A percentile compares a stretch with the other conserved stretches of the same genome.
Evolutionary conservation across 768 basidiomycete species (phyloP).

Genomic region (Psilocybe subaeruginosa): DNA sequence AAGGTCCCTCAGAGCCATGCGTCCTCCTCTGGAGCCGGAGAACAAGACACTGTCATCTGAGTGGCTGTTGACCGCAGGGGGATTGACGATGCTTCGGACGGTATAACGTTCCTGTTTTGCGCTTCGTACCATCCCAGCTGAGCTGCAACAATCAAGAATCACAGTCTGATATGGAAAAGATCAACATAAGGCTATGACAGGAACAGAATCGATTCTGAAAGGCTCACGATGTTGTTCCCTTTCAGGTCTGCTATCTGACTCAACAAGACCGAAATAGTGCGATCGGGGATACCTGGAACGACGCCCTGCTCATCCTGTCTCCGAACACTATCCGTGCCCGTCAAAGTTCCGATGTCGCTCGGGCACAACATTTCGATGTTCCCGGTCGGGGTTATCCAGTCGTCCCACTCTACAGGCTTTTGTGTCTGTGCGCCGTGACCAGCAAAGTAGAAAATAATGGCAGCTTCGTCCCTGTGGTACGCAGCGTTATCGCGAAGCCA

Average conservation of each 20-base stretch:
- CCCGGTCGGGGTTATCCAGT: slow-evolving; percentile 27
- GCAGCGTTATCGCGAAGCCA: slow-evolving; percentile 24
- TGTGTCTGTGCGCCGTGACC: slow-evolving; percentile 41
- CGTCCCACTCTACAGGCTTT: slow-evolving; percentile 32
- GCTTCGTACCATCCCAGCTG: slow-evolving; percentile 37
- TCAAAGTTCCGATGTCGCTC: slow-evolving; percentile 27
- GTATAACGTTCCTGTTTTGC: slow-evolving; percentile 12
- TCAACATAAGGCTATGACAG: neutral
- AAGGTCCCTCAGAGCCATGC: slow-evolving; percentile 21
- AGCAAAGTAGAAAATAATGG: slow-evolving; percentile 46
- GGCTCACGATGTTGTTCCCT: slow-evolving; percentile 47
- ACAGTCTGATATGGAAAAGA: slow-evolving; percentile 30
- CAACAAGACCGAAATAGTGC: slow-evolving; percentile 40
- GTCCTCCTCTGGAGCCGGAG: slow-evolving; percentile 13
- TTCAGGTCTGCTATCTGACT: slow-evolving; percentile 37
- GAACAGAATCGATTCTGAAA: neutral
- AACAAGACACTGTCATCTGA: slow-evolving; percentile 30
- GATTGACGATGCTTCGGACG: slow-evolving; percentile 27
- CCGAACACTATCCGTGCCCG: neutral
- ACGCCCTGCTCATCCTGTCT: slow-evolving; percentile 8
- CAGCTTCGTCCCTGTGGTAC: slow-evolving; percentile 25
- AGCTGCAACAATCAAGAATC: slow-evolving; percentile 50
- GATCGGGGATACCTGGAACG: slow-evolving; percentile 43
- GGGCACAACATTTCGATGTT: slow-evolving; percentile 40
- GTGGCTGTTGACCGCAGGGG: slow-evolving; percentile 26